Evolutionary conservation across 345 rosid genomes (phyloP), one percentile per base, ranked within the genome.

Genomic region (Trapa bicornis): DNA sequence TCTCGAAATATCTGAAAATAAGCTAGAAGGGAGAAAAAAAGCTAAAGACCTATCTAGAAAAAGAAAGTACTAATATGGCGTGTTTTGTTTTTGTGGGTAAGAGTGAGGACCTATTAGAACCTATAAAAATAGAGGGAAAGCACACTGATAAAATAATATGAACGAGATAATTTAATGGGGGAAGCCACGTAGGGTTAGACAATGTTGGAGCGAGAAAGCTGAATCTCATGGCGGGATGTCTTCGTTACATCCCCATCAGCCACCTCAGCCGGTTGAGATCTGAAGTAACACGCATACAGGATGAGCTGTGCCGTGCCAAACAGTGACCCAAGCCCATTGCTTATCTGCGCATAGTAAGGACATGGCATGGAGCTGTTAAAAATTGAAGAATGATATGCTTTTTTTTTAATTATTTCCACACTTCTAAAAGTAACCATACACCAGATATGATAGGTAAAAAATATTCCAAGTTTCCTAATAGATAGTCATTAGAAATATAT

Each of bases 251-350:
- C 67, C 9, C 5, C 39, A 5, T 2, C 66, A 0, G 50, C 74
- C 1, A 64, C 78, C 1, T 70, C 73, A 22, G 68, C 63, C 0
- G 87, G 80, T 0, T 86, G 79, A 6, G 84, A 54, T 0, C 38
- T 73, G 66, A 2, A 73, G 80, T 80, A 85, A 7, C 66, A 11
- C 0, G 60, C 68, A 47, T 87, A 91, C 1, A 76, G 45, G 10
- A 81, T 62, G 9, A 87, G 79, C 62, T 85, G 96, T 0, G 43
- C 7, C 0, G 47, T 54, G 13, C 85, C 81, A 42, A 67, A 70
- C 0, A 84, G 1, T 4, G 88, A 66, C 22, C 96, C 96, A 0
- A 78, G 50, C 3, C 86, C 88, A 70, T 91, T 91, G 73, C 93
- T 86, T 67, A 67, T 57, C 93, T 91, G 73, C 57, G 42, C 35